phyloP scores from a whole-genome alignment of 108 stramenopile species.

The Discostella stelligeroides region DNA sequence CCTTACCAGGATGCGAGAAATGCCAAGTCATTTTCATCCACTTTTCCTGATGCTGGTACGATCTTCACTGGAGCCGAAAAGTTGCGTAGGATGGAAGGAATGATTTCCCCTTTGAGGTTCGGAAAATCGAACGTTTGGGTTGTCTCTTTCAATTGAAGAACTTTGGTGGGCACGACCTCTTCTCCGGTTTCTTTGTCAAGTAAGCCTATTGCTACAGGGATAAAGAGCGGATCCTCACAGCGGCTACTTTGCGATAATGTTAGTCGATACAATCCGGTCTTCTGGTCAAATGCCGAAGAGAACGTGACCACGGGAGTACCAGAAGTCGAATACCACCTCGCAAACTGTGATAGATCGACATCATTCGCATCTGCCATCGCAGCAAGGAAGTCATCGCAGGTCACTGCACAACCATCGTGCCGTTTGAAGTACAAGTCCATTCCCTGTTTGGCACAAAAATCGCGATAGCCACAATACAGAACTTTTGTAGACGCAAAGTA shows the following conservation, averaged over 20 bases:
- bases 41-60: conserved; percentile 41
- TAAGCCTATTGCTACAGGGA: conserved; percentile 68
- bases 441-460: not conserved
- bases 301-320: conserved; percentile 70
- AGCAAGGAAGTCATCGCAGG: conserved; percentile 77
- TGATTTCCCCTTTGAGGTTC: conserved; percentile 40
- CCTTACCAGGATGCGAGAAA: conserved; percentile 68
- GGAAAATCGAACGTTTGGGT: conserved; percentile 65
- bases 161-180: conserved; percentile 41
- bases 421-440: conserved; percentile 62
- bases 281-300: conserved; percentile 42
- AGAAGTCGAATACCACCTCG: conserved; percentile 73
- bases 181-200: conserved; percentile 56
- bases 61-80: conserved; percentile 79
- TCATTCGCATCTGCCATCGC: conserved; percentile 81
- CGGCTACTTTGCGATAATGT: conserved; percentile 54
- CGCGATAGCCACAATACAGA: not conserved
- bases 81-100: conserved; percentile 68
- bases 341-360: conserved; percentile 52
- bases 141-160: conserved; percentile 61
- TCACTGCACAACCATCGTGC: conserved; percentile 80
- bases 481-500: conserved; percentile 39
- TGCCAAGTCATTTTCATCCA: conserved; percentile 68
- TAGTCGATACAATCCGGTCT: conserved; percentile 41
- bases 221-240: conserved; percentile 59